These are phyloP conservation scores for Coemansia sp. DNA, from an alignment of 192 early-diverging fungal species.

Conservation along the genomic window DNA sequence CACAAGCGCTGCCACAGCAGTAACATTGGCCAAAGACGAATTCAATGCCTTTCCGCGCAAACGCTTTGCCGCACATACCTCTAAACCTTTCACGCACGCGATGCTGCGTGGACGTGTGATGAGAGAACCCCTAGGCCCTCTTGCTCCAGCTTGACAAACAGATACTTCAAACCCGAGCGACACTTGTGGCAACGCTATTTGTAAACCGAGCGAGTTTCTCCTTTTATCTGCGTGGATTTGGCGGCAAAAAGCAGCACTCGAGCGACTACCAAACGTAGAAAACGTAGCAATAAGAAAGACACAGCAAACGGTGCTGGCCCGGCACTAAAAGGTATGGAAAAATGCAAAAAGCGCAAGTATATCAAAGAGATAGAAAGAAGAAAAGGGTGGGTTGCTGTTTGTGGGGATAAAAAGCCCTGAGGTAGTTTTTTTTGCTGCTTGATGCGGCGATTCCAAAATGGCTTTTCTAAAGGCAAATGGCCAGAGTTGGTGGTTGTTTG, in stretches of 20 bases:
- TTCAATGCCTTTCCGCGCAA: neutral
- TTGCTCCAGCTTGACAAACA: conserved; percentile 11
- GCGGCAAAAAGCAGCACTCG: neutral
- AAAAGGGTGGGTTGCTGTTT: neutral
- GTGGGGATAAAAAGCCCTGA: neutral
- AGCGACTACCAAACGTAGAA: neutral
- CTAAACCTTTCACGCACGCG: conserved; percentile 16
- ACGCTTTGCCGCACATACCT: conserved; percentile 8
- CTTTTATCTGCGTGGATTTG: neutral
- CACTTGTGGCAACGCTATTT: conserved; percentile 1
- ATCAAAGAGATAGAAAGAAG: neutral
- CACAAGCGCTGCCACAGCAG: conserved; percentile 11
- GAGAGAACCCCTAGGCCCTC: conserved; percentile 8
- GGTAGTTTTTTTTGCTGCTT: neutral
- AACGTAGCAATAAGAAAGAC: neutral
- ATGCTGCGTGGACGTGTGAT: conserved; percentile 9
- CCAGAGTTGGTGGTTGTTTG: neutral
- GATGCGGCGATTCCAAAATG: no score
- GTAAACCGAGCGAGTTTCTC: neutral
- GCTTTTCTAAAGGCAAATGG: neutral
- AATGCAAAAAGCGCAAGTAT: neutral
- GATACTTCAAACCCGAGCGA: neutral
- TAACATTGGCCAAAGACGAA: conserved; percentile 5
- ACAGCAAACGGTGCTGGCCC: conserved; percentile 1
- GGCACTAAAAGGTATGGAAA: neutral